A percentile compares a stretch with the other conserved stretches of the same genome.
Evolutionary conservation across 495 filamentous ascomycete species (phyloP).

Genomic region (Stereocaulon alpinum): DNA sequence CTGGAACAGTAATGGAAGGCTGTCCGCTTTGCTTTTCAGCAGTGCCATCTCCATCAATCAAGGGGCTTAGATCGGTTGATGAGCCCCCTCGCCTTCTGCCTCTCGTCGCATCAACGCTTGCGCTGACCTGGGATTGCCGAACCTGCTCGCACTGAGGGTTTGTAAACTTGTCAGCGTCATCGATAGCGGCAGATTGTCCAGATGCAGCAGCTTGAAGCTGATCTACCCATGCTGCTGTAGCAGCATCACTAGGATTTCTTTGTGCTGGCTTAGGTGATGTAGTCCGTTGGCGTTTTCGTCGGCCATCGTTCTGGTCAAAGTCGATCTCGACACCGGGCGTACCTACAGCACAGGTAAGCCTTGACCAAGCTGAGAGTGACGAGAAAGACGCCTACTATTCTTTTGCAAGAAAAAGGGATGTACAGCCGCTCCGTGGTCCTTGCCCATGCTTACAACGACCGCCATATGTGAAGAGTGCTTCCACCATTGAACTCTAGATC

Average conservation of each 20-base stretch:
- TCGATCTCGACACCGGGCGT: neutral
- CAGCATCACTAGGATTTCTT: neutral
- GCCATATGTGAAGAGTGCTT: conserved; percentile 13
- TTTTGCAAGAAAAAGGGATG: conserved; percentile 35
- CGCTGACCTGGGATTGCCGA: neutral
- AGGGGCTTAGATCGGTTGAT: neutral
- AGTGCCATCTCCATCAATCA: neutral
- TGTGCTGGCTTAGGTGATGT: conserved; percentile 15
- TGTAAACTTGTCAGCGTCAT: neutral
- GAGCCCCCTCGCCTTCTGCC: neutral
- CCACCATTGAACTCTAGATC: neutral
- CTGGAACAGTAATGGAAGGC: neutral
- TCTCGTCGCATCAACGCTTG: neutral
- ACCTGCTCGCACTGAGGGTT: neutral
- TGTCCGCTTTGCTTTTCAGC: neutral
- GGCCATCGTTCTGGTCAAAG: conserved; percentile 23
- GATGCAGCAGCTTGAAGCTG: conserved; percentile 14
- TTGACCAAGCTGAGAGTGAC: conserved; percentile 20
- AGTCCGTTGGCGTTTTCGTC: conserved; percentile 35
- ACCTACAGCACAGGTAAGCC: conserved; percentile 5
- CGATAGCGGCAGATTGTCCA: neutral
- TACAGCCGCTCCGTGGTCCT: conserved; percentile 23
- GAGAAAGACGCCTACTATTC: conserved; percentile 19
- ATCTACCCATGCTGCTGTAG: conserved; percentile 7
- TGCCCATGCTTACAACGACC: conserved; percentile 17